Base-by-base conservation (phyloP, 345 rosid species). In the Syzygium jambos region DNA sequence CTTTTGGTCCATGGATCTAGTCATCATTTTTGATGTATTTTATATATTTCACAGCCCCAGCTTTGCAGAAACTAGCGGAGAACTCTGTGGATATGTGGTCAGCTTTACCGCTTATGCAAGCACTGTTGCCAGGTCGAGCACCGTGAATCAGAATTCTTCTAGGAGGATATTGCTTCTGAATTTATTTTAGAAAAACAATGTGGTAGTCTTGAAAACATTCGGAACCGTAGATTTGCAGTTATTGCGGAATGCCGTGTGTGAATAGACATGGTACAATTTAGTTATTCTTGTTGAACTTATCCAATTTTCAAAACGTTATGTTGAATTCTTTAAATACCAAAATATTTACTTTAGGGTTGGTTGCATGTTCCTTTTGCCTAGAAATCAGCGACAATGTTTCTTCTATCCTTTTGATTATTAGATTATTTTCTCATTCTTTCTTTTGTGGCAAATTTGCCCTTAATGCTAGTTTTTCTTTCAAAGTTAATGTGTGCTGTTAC, bases 81-180 rank as follows among this genome's bases (percentile, higher is more conserved):
- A 93, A 90, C 87, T 68, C 90, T 51, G 89, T 93, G 63, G 95
- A 94, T 87, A 91, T 96, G 86, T 95, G 97, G 95, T 92, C 94
- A 89, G 95, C 94, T 85, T 91, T 96, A 89, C 98, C 98, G 21
- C 95, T 96, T 51, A 92, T 95, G 85, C 98, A 95, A 92, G 97
- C 95, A 54, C 89, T 96, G 88, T 91, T 96, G 87, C 97, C 97
- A 94, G 98, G 98, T 87, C 10, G 14, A 73, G 49, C 80, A 73
- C 13, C 12, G 5, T 73, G 25, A 73, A 73, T 73, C 49, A 9
- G 49, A 73, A 73, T 73, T 73, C 25, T 49, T 73, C 9, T 19
- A 17, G 49, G 80, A 73, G 61, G n/a, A 56, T 56, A 56, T 73
- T 73, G 25, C 80, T 34, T 34, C 49, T 68, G 22, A 68, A 68